phyloP scores from a whole-genome alignment of 108 stramenopile species.

The Cyclotella kingstonii region DNA sequence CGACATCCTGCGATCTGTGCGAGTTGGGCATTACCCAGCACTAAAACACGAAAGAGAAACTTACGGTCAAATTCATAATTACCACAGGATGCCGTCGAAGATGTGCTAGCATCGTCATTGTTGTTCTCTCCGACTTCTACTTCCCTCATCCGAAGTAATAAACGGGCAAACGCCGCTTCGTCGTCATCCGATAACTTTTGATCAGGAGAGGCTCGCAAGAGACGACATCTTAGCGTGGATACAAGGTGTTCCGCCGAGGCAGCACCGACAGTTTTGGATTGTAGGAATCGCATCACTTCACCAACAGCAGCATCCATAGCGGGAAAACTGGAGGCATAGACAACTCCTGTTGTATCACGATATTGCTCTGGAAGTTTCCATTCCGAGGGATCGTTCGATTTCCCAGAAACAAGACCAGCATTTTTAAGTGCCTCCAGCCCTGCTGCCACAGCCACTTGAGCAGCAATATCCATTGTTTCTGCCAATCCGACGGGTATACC shows the following conservation, averaged over 20 bases:
- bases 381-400: conserved; percentile 65
- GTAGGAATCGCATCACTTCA: conserved; percentile 92
- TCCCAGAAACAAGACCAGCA: conserved; percentile 87
- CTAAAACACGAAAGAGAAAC: conserved; percentile 95
- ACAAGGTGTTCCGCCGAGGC: conserved; percentile 76
- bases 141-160: conserved; percentile 64
- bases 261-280: conserved; percentile 85
- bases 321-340: conserved; percentile 94
- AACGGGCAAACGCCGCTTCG: conserved; percentile 81
- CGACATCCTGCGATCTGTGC: conserved; percentile 93
- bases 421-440: conserved; percentile 94
- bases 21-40: conserved; percentile 94
- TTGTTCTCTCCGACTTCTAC: conserved; percentile 36
- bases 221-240: conserved; percentile 68
- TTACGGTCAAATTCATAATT: conserved; percentile 94
- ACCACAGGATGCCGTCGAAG: conserved; percentile 40
- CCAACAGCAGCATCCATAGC: conserved; percentile 96
- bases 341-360: conserved; percentile 92
- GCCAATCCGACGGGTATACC: conserved; percentile 88
- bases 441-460: conserved; percentile 93
- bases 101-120: conserved; percentile 32
- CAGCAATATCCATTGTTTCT: conserved; percentile 95
- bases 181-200: conserved; percentile 75
- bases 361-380: conserved; percentile 91
- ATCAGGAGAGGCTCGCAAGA: conserved; percentile 70